Evolutionary conservation across 1,284 basidiomycete genomes (phyloP).

Genomic region (Caloboletus firmus): DNA sequence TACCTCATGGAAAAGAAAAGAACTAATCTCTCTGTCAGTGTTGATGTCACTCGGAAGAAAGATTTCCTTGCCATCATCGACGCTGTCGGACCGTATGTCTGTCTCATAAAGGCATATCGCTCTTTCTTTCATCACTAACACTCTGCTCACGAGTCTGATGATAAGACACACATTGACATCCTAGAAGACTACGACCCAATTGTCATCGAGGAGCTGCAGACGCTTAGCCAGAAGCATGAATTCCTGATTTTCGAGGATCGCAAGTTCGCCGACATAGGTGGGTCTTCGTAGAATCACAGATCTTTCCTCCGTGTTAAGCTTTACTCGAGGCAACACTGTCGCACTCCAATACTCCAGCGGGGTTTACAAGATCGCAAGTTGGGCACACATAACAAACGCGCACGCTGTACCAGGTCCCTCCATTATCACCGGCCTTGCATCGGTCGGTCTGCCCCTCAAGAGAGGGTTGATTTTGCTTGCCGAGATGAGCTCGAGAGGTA

Average conservation of each 20-base stretch:
- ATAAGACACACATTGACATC: conserved; percentile 96
- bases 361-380: conserved; percentile 90
- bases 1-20: conserved; percentile 86
- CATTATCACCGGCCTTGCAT: conserved; percentile 84
- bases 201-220: conserved; percentile 70
- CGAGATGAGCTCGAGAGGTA: conserved; percentile 94
- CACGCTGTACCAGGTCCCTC: conserved; percentile 95
- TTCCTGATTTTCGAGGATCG: conserved; percentile 99
- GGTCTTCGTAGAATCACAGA: neutral
- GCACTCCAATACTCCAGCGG: conserved; percentile 93
- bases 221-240: conserved; percentile 80
- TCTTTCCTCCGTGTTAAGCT: conserved; percentile 1
- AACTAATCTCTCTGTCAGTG: conserved; percentile 92
- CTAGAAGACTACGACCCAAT: conserved; percentile 86
- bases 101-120: conserved; percentile 83
- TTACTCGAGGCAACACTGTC: conserved; percentile 85
- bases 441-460: conserved; percentile 76
- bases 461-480: conserved; percentile 91
- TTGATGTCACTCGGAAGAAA: conserved; percentile 85
- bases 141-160: conserved; percentile 24
- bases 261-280: conserved; percentile 99
- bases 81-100: conserved; percentile 85
- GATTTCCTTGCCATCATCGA: conserved; percentile 88
- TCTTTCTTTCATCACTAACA: conserved; percentile 15
- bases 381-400: conserved; percentile 98